Conservation (phyloP, 805 yeast genomes). For the Suhomyces canberraensis region DNA sequence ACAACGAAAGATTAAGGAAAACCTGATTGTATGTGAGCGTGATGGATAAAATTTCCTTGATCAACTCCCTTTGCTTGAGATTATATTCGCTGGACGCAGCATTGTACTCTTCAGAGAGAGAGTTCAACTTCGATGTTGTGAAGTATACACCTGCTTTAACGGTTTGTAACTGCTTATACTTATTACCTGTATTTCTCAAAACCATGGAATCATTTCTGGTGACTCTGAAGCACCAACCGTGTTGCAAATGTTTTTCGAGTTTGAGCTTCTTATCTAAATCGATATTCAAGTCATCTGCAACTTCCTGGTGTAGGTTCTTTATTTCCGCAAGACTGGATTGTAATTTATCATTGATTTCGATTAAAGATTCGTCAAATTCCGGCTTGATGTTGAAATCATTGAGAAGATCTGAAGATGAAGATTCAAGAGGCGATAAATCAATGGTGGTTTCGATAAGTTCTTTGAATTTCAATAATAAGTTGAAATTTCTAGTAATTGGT, state of each 20-base stretch:
- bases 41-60: conserved; percentile 77
- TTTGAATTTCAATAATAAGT: conserved; percentile 62
- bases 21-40: conserved; percentile 80
- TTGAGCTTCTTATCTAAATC: conserved; percentile 88
- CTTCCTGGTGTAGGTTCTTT: conserved; percentile 54
- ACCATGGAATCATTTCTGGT: conserved; percentile 87
- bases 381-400: conserved; percentile 79
- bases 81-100: conserved; percentile 67
- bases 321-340: conserved; percentile 55
- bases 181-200: conserved; percentile 55
- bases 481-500: conserved; percentile 49
- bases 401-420: conserved; percentile 32
- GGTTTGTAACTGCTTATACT: conserved; percentile 78
- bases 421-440: conserved; percentile 77
- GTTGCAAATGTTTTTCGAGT: conserved; percentile 79
- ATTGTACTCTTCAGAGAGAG: conserved; percentile 55
- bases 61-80: conserved; percentile 71
- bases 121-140: conserved; percentile 65
- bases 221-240: conserved; percentile 93
- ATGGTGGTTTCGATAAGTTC: conserved; percentile 91
- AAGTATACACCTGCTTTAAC: conserved; percentile 95
- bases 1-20: conserved; percentile 60
- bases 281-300: conserved; percentile 71
- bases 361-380: conserved; percentile 79
- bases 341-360: conserved; percentile 55